phyloP scores from a whole-genome alignment of 2,329 filamentous ascomycete genomes.

The Ilyonectria destructans region DNA sequence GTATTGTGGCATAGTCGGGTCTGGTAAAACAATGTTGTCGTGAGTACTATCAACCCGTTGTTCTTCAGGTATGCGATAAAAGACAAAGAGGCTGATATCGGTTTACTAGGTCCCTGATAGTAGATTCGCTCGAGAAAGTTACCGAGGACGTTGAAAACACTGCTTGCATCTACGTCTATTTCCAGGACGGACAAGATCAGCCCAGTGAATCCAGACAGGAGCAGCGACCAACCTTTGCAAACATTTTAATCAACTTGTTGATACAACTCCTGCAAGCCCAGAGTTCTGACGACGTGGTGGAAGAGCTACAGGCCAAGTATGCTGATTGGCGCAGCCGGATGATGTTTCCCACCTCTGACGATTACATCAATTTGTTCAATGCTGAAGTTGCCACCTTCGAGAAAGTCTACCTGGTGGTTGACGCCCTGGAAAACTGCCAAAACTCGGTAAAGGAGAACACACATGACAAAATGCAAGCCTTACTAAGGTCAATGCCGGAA shows the following conservation, averaged over 20 bases:
- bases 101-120: not conserved
- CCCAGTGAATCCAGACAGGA: not conserved
- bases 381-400: not conserved
- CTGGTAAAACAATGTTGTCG: constrained; percentile 1
- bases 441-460: not conserved
- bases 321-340: not conserved
- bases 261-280: not conserved
- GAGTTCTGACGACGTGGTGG: not conserved
- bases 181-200: not conserved
- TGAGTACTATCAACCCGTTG: not conserved
- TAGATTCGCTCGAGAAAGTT: not conserved
- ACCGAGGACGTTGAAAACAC: not conserved
- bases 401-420: not conserved
- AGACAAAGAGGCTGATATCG: not conserved
- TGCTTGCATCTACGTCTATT: constrained; percentile 8
- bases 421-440: not conserved
- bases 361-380: not conserved
- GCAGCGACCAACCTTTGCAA: not conserved
- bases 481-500: not conserved
- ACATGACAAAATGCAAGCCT: not conserved
- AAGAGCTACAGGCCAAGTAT: not conserved
- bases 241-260: not conserved
- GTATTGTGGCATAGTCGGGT: not conserved
- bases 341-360: not conserved
- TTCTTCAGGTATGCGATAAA: not conserved